phyloP scores from a whole-genome alignment of 768 basidiomycete species.

The Kwoniella heveanensis region DNA sequence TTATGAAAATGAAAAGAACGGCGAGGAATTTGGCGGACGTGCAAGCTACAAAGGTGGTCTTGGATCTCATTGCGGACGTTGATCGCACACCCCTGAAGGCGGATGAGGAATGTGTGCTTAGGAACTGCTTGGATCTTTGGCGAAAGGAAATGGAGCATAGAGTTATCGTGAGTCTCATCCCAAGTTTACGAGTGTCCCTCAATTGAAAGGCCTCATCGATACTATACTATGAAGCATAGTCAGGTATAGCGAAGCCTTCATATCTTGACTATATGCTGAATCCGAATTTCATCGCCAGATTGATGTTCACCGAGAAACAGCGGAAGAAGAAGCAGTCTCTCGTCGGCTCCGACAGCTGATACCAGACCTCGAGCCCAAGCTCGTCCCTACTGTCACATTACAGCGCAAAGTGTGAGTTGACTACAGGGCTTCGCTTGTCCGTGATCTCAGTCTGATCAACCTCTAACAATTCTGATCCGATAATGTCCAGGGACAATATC shows the following conservation, averaged over 20 bases:
- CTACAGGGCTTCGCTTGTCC: neutral
- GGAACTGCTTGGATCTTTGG: conserved; percentile 76
- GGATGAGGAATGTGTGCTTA: too few species aligned
- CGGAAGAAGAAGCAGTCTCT: conserved; percentile 62
- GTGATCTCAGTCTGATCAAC: too few species aligned
- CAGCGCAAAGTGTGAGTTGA: conserved; percentile 70
- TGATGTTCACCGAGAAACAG: conserved; percentile 71
- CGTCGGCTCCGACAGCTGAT: conserved; percentile 28
- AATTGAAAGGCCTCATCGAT: too few species aligned
- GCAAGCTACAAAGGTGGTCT: conserved; percentile 78
- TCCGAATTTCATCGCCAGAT: conserved; percentile 64
- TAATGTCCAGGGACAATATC: conserved; percentile 66
- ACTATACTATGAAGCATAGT: too few species aligned
- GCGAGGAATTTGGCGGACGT: conserved; percentile 83
- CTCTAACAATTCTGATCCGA: too few species aligned
- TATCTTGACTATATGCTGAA: too few species aligned
- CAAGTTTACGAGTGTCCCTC: too few species aligned
- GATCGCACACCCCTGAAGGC: too few species aligned
- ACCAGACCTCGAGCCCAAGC: conserved; percentile 45
- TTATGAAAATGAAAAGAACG: conserved; percentile 68
- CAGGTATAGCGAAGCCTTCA: too few species aligned
- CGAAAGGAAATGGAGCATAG: conserved; percentile 75
- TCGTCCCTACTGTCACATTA: conserved; percentile 58
- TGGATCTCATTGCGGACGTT: conserved; percentile 54
- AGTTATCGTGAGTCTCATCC: conserved; percentile 67